Evolutionary conservation across 768 basidiomycete species (phyloP).

Genomic region (Hericium coralloides): DNA sequence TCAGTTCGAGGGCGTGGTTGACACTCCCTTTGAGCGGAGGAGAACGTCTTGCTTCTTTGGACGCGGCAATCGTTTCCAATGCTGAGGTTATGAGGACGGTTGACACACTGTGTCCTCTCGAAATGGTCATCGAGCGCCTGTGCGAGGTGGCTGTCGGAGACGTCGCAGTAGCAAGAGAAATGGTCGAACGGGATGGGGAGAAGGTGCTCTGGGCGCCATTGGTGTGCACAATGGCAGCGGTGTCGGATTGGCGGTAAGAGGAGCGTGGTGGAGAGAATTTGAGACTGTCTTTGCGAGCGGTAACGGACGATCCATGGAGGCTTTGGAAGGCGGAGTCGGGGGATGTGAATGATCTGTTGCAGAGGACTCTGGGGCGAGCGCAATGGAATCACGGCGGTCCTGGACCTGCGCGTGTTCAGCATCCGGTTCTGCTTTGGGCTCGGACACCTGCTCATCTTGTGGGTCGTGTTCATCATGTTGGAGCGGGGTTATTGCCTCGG

Average conservation of each 20-base stretch:
- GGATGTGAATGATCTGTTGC: neutral
- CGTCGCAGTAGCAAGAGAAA: constrained; percentile 8
- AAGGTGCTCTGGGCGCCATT: constrained; percentile 2
- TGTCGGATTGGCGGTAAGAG: neutral
- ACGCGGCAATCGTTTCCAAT: constrained; percentile 76
- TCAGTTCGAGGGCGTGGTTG: constrained; percentile 73
- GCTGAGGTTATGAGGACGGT: constrained; percentile 78
- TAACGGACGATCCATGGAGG: neutral
- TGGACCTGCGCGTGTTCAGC: neutral
- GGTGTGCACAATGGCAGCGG: neutral
- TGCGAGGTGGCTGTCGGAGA: constrained; percentile 17
- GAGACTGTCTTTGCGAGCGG: constrained; percentile 6
- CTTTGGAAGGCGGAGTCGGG: constrained; percentile 5
- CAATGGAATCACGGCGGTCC: neutral
- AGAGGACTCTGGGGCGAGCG: neutral
- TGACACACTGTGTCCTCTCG: constrained; percentile 66
- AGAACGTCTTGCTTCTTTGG: constrained; percentile 83
- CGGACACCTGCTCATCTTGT: neutral
- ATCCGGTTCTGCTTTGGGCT: neutral
- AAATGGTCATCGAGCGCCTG: constrained; percentile 27
- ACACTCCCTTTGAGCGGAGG: constrained; percentile 75
- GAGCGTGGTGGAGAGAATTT: neutral
- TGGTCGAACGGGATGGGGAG: constrained; percentile 12
- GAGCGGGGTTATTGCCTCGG: neutral
- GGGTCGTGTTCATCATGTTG: neutral